Conservation (phyloP, 2,329 filamentous ascomycete species). For the Teratosphaeria gauchensis region DNA sequence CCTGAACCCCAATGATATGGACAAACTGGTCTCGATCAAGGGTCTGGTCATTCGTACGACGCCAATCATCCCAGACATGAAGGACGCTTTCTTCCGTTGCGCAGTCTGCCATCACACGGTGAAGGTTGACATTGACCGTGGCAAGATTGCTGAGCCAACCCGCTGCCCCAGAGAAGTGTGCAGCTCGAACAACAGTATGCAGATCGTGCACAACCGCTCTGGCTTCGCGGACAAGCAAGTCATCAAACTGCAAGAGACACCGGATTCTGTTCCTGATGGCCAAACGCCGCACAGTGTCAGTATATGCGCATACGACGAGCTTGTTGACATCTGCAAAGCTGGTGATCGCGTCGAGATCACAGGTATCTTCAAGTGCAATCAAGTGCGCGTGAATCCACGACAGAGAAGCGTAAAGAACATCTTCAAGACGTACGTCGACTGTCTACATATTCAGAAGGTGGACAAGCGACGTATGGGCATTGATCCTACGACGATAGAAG, state of each 20-base stretch:
- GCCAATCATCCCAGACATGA: conserved; percentile 97
- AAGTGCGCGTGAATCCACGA: conserved; percentile 85
- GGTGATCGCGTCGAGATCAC: conserved; percentile 94
- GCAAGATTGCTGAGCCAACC: conserved; percentile 91
- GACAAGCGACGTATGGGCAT: conserved; percentile 91
- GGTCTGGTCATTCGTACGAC: conserved; percentile 92
- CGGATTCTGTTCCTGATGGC: conserved; percentile 85
- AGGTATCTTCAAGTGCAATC: conserved; percentile 90
- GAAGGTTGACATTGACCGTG: conserved; percentile 83
- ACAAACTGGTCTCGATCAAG: conserved; percentile 90
- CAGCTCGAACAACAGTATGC: conserved; percentile 86
- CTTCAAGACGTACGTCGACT: conserved; percentile 97
- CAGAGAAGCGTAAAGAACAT: conserved; percentile 88
- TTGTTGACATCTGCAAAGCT: conserved; percentile 96
- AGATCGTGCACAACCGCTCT: conserved; percentile 93
- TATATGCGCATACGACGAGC: conserved; percentile 89
- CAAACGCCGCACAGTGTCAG: conserved; percentile 97
- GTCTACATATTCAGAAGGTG: conserved; percentile 89
- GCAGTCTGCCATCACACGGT: conserved; percentile 86
- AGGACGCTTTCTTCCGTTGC: conserved; percentile 95
- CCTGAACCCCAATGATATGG: conserved; percentile 90
- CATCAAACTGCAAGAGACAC: conserved; percentile 96
- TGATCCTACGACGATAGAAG: conserved; percentile 77
- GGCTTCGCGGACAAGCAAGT: conserved; percentile 95
- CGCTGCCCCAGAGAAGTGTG: conserved; percentile 77